A percentile compares a stretch with the other conserved stretches of the same genome.
Evolutionary conservation across 192 early-diverging fungal species (phyloP).

Genomic region (Backusella parvicylindrica): DNA sequence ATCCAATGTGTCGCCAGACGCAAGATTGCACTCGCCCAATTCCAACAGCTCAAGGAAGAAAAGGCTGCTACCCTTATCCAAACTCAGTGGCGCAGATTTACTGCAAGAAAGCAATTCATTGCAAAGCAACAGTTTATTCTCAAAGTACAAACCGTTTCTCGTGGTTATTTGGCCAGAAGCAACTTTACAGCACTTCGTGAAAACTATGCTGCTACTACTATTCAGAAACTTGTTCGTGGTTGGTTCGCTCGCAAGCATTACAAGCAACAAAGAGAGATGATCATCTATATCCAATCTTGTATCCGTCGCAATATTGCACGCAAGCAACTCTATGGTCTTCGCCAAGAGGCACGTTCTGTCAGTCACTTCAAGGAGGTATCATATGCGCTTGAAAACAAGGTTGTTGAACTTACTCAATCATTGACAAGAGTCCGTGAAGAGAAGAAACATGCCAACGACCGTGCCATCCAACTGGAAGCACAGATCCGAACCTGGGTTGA

Average conservation of each 20-base stretch:
- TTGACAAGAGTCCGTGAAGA: conserved; percentile 68
- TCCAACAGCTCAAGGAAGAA: conserved; percentile 55
- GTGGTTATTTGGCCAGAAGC: conserved; percentile 64
- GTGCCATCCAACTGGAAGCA: conserved; percentile 57
- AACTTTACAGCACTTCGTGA: conserved; percentile 56
- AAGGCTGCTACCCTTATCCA: conserved; percentile 77
- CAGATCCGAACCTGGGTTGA: conserved; percentile 69
- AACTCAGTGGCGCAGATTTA: conserved; percentile 62
- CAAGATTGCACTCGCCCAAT: conserved; percentile 48
- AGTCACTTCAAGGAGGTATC: conserved; percentile 93
- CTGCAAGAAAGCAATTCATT: conserved; percentile 49
- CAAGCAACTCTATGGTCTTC: conserved; percentile 63
- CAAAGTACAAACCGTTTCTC: conserved; percentile 59
- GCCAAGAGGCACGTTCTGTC: conserved; percentile 85
- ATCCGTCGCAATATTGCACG: conserved; percentile 72
- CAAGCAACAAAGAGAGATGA: conserved; percentile 44
- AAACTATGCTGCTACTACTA: conserved; percentile 64
- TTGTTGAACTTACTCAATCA: conserved; percentile 88
- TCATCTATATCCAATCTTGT: conserved; percentile 82
- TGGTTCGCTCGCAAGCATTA: conserved; percentile 59
- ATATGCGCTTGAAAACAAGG: conserved; percentile 93
- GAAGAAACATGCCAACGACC: conserved; percentile 55
- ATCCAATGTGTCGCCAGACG: conserved; percentile 71
- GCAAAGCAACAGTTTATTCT: conserved; percentile 49
- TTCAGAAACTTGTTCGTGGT: conserved; percentile 76